Evolutionary conservation across 2,329 filamentous ascomycete species (phyloP).

Genomic region (Talaromyces sp.): DNA sequence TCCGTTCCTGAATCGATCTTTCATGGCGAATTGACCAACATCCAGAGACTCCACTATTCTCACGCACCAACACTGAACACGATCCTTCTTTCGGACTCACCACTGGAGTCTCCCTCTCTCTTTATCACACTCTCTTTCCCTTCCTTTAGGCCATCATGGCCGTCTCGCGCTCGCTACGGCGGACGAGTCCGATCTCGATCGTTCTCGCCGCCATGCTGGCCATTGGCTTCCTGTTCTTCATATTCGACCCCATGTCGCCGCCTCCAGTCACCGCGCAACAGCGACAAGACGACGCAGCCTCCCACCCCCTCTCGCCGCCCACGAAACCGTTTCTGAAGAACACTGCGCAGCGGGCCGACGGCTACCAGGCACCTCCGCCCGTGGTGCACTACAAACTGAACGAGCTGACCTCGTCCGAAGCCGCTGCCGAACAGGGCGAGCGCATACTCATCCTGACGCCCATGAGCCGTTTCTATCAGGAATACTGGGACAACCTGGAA

Average conservation of each 20-base stretch:
- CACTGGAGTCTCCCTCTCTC: neutral
- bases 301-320: constrained; percentile 67
- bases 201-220: constrained; percentile 66
- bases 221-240: constrained; percentile 65
- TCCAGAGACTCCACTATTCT: neutral
- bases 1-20: neutral
- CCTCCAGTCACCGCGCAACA: constrained; percentile 44
- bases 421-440: constrained; percentile 74
- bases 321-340: constrained; percentile 70
- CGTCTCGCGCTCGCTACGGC: constrained; percentile 64
- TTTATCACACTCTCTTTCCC: neutral
- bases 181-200: constrained; percentile 71
- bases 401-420: constrained; percentile 76
- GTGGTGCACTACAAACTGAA: constrained; percentile 94
- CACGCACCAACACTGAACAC: neutral
- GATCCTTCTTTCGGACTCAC: neutral
- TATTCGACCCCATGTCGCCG: constrained; percentile 53
- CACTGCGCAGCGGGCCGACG: constrained; percentile 44
- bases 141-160: constrained; percentile 40
- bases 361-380: constrained; percentile 62
- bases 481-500: constrained; percentile 91
- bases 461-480: constrained; percentile 85
- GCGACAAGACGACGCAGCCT: constrained; percentile 55
- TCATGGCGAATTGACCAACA: neutral
- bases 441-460: constrained; percentile 88